Evolutionary conservation across 2,329 filamentous ascomycete genomes (phyloP).

Genomic region (Penicillium sp.): DNA sequence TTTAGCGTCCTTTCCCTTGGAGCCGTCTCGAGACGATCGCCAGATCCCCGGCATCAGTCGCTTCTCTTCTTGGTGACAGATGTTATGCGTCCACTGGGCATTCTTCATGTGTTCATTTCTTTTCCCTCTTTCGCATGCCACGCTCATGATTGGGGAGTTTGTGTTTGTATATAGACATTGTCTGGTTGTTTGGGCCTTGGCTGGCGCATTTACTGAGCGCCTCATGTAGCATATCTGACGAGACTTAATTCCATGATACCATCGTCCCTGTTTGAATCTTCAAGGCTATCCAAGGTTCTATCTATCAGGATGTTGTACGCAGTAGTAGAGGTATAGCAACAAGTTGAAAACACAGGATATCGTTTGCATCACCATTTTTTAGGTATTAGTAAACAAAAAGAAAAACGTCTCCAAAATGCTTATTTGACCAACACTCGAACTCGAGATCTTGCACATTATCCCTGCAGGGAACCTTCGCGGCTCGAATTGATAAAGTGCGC

Average conservation of each 20-base stretch:
- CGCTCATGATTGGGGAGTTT: slow-evolving; percentile 23
- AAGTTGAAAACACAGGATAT: too few relatives aligned
- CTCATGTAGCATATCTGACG: slow-evolving; percentile 29
- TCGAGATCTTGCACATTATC: not conserved
- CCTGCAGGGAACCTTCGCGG: not conserved
- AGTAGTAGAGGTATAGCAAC: too few relatives aligned
- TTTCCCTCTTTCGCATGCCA: slow-evolving; percentile 10
- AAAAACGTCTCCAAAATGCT: not conserved
- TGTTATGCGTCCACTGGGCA: not conserved
- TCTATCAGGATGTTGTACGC: too few relatives aligned
- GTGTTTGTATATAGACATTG: slow-evolving; percentile 37
- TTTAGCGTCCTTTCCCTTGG: slow-evolving; percentile 17
- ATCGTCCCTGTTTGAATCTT: slow-evolving; percentile 8
- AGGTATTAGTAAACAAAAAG: not conserved
- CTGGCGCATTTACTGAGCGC: slow-evolving; percentile 24
- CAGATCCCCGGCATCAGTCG: not conserved
- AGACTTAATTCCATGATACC: slow-evolving; percentile 29
- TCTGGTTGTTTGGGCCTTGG: slow-evolving; percentile 22
- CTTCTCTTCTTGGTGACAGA: slow-evolving; percentile 17
- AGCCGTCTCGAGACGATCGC: not conserved
- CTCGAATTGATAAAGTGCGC: slow-evolving; percentile 17
- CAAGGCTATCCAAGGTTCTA: too few relatives aligned
- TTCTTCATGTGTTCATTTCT: slow-evolving; percentile 15
- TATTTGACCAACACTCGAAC: too few relatives aligned
- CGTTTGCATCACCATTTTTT: too few relatives aligned